Percentiles rank a stretch among this genome's conserved stretches.
These are phyloP conservation scores for Manihot esculenta DNA, from an alignment of 441 rosid genomes.

Conservation along the genomic window DNA sequence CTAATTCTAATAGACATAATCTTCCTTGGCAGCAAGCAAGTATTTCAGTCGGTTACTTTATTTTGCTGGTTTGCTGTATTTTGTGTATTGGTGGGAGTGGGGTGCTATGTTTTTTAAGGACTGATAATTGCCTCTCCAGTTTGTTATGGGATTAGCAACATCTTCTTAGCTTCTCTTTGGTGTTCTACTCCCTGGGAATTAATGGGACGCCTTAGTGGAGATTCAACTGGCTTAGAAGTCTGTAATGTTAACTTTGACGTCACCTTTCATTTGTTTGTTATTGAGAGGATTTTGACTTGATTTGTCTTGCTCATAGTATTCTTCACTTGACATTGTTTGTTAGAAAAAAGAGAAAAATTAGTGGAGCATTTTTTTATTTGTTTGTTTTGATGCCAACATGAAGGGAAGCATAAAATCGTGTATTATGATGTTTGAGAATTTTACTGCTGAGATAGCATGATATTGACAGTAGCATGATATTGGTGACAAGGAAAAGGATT, in stretches of 20 bases:
- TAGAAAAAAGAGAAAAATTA: too few species aligned
- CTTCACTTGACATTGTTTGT: too few species aligned
- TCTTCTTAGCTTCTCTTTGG: not conserved
- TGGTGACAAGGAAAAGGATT: not conserved
- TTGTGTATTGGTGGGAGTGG: not conserved
- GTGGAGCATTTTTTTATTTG: too few species aligned
- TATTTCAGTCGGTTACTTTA: not conserved
- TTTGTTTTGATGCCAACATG: too few species aligned
- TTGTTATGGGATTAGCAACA: not conserved
- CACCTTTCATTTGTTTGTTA: not conserved
- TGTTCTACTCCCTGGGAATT: not conserved
- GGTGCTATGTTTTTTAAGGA: not conserved
- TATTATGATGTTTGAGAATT: not conserved
- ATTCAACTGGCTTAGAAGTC: not conserved
- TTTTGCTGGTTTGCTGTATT: not conserved
- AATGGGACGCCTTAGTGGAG: not conserved
- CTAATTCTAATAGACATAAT: not conserved
- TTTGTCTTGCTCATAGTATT: too few species aligned
- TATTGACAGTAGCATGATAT: too few species aligned
- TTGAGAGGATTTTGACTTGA: not conserved
- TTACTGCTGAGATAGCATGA: not conserved
- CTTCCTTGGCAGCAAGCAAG: not conserved
- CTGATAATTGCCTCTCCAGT: not conserved
- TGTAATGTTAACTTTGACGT: not conserved
- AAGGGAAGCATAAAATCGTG: not conserved